phyloP scores from a whole-genome alignment of 768 basidiomycete genomes.

The Lactarius sp. region DNA sequence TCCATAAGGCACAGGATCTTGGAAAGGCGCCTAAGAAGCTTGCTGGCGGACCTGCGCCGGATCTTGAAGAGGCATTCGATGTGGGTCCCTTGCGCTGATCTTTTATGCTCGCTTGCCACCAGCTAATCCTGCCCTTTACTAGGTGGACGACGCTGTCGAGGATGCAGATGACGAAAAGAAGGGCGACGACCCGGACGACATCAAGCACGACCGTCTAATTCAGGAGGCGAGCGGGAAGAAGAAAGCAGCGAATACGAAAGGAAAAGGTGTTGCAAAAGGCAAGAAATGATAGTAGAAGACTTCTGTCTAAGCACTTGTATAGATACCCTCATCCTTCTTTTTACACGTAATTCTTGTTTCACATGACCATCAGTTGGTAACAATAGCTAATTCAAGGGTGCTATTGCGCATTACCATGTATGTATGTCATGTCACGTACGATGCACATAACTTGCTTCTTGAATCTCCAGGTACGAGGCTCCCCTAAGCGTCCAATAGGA shows the following conservation, averaged over 20 bases:
- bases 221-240: constrained; percentile 24
- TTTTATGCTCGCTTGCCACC: background rate
- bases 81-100: constrained; percentile 37
- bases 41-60: constrained; percentile 67
- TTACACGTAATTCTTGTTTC: constrained; percentile 10
- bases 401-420: background rate
- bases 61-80: constrained; percentile 89
- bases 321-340: background rate
- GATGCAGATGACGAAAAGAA: constrained; percentile 27
- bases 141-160: constrained; percentile 26
- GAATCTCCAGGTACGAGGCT: constrained; percentile 1
- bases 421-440: constrained; percentile 13
- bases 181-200: constrained; percentile 25
- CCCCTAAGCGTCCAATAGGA: background rate
- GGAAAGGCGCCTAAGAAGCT: constrained; percentile 81
- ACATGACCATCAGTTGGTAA: background rate
- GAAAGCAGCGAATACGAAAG: constrained; percentile 11
- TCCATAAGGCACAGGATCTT: constrained; percentile 81
- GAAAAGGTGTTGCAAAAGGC: constrained; percentile 19
- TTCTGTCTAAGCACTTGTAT: background rate
- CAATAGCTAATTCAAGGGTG: constrained; percentile 6
- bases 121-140: background rate
- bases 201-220: constrained; percentile 34
- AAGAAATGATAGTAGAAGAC: constrained; percentile 9
- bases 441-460: constrained; percentile 1